phyloP scores from a whole-genome alignment of 257 asterid species.

The Handroanthus guayacan region DNA sequence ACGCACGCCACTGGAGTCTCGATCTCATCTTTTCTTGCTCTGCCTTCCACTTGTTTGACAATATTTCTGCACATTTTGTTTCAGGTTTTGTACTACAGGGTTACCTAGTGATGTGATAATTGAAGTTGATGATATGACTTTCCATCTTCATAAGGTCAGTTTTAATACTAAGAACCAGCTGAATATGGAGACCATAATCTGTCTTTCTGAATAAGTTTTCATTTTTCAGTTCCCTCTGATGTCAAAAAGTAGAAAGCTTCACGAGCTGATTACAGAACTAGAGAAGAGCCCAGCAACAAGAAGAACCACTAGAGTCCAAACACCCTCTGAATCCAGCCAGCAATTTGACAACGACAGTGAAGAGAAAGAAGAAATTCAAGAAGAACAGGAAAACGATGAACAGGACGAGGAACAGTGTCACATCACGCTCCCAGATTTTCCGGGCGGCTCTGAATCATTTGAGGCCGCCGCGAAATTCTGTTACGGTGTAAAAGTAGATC shows the following conservation, averaged over 20 bases:
- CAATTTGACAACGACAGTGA: slow-evolving; percentile 47
- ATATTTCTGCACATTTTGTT: slow-evolving; percentile 19
- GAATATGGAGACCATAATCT: not conserved
- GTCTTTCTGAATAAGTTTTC: slow-evolving; percentile 10
- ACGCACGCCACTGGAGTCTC: not conserved
- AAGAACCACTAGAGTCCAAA: slow-evolving; percentile 48
- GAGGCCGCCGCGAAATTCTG: slow-evolving; percentile 94
- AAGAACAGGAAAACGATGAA: slow-evolving; percentile 47
- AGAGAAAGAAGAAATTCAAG: slow-evolving; percentile 53
- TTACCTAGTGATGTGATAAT: slow-evolving; percentile 82
- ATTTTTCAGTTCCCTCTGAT: slow-evolving; percentile 82
- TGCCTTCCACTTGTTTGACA: slow-evolving; percentile 17
- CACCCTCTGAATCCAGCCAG: slow-evolving; percentile 35
- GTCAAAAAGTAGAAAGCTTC: slow-evolving; percentile 90
- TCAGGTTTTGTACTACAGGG: slow-evolving; percentile 98
- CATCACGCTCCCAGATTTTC: slow-evolving; percentile 81
- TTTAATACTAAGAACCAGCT: not conserved
- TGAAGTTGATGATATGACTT: slow-evolving; percentile 88
- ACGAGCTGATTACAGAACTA: slow-evolving; percentile 81
- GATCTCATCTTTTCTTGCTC: not conserved
- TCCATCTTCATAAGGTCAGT: slow-evolving; percentile 90
- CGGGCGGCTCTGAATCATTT: slow-evolving; percentile 91
- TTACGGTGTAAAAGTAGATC: slow-evolving; percentile 82
- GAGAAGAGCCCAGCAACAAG: slow-evolving; percentile 52
- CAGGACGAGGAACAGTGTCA: slow-evolving; percentile 59